Evolutionary conservation across 768 basidiomycete species (phyloP), one percentile per base, ranked within the genome.

Genomic region (Mrakia hoshinonis): DNA sequence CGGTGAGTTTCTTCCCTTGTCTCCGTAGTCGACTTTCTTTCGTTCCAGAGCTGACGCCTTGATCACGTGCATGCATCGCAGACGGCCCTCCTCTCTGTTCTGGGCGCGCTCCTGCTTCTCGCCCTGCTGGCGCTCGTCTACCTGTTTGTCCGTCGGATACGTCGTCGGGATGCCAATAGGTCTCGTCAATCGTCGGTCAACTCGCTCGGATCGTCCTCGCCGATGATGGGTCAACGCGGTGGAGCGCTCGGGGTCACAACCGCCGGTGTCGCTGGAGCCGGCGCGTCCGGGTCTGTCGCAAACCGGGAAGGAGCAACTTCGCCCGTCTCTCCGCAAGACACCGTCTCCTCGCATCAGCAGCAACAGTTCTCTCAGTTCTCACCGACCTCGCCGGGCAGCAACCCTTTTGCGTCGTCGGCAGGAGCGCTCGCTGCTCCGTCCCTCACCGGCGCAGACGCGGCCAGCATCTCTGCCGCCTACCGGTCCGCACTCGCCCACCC

Each of bases 1-100:
- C 72, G 0, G 72, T 73, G n/a, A 48, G 72, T 63, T 15, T 36
- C 7, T 13, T 49, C 20, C 43, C 20, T 13, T 39, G 12, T 55
- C 46, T 26, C 43, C 5, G 10, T 36, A 7, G 1, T 29, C 55
- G 20, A 43, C 24, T 22, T 29, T 26, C 43, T 46, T 13, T 49
- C 7, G 24, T 48, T 51, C 6, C 10, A 1, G 24, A 47, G 22
- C 29, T n/a, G 29, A 15, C 20, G 3, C 13, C 26, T 66, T 13
- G 18, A 22, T 15, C 10, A 12, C 26, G 13, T 31, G 11, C 9
- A 36, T 13, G 1, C 29, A 20, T 31, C 54, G 13, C 58, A 73
- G 72, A 69, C 60, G 43, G 72, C 67, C 9, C 72, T 73, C 22
- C 60, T 73, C 39, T 51, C 48, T n/a, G 67, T 73, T 24, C 67